Evolutionary conservation across 2,329 filamentous ascomycete species (phyloP).

Genomic region (Aspergillus sergii): DNA sequence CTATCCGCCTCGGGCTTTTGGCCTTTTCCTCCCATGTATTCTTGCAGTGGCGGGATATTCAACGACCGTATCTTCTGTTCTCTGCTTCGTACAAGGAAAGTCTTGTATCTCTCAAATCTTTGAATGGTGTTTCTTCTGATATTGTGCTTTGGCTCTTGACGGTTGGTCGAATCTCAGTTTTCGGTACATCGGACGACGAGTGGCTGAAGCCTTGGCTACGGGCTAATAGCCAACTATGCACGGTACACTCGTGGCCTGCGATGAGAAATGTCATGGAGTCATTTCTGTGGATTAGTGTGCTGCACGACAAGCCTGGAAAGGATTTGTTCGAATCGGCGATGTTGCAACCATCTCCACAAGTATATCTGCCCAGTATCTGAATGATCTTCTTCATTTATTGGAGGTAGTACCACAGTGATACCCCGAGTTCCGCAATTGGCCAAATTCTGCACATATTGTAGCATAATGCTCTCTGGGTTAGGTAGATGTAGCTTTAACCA

Average conservation of each 20-base stretch:
- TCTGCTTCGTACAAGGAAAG: background rate
- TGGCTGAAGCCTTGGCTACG: conserved; percentile 1
- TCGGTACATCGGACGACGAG: background rate
- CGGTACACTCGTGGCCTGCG: background rate
- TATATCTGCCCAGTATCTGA: background rate
- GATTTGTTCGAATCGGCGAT: background rate
- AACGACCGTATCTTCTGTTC: background rate
- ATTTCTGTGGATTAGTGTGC: background rate
- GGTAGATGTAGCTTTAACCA: background rate
- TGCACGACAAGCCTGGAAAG: conserved; percentile 2
- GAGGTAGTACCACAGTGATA: too few relatives aligned
- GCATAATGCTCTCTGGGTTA: too few relatives aligned
- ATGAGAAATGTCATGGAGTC: background rate
- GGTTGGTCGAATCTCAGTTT: background rate
- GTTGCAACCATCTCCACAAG: background rate
- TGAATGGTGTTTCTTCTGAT: background rate
- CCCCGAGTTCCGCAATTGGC: rapidly evolving
- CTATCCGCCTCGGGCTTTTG: conserved; percentile 44
- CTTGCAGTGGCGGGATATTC: conserved; percentile 21
- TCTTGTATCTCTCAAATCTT: background rate
- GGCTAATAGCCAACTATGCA: background rate
- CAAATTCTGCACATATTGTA: too few relatives aligned
- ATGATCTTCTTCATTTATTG: background rate
- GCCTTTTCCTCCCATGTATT: conserved; percentile 45
- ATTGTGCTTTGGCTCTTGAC: conserved; percentile 5